A percentile compares a stretch with the other conserved stretches of the same genome.
Conservation (phyloP, 1,139 yeast genomes). For the Groenewaldozyma sp. region DNA sequence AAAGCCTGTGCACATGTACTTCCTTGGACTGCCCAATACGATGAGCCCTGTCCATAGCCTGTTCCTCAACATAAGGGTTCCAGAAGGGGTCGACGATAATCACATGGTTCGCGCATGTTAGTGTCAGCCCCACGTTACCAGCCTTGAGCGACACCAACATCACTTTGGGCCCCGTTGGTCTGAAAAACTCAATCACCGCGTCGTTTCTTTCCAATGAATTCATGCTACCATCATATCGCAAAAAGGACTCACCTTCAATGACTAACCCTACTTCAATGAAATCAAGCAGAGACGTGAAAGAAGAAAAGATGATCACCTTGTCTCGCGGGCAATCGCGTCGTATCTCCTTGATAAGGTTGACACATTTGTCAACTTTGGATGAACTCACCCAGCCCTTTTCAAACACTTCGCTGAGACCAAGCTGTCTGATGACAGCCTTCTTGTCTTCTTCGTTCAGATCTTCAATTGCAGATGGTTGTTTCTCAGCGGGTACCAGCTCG, state of each 20-base stretch:
- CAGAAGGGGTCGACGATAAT: slow-evolving; percentile 89
- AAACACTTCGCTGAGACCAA: slow-evolving; percentile 21
- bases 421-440: slow-evolving; percentile 16
- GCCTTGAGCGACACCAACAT: slow-evolving; percentile 75
- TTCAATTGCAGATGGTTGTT: not conserved
- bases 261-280: slow-evolving; percentile 51
- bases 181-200: slow-evolving; percentile 55
- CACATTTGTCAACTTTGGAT: slow-evolving; percentile 42
- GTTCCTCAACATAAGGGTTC: slow-evolving; percentile 95
- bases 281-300: slow-evolving; percentile 72
- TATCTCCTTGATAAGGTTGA: slow-evolving; percentile 39
- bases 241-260: slow-evolving; percentile 38
- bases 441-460: slow-evolving; percentile 8
- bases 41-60: slow-evolving; percentile 92
- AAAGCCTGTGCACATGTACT: slow-evolving; percentile 64
- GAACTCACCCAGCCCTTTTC: slow-evolving; percentile 29
- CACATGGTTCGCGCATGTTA: slow-evolving; percentile 90
- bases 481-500: too few species aligned
- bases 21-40: slow-evolving; percentile 79
- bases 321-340: slow-evolving; percentile 40
- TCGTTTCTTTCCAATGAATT: slow-evolving; percentile 52
- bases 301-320: slow-evolving; percentile 72
- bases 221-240: slow-evolving; percentile 82
- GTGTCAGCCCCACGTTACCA: slow-evolving; percentile 86
- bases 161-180: slow-evolving; percentile 41